A percentile compares a stretch with the other conserved stretches of the same genome.
phyloP scores from a whole-genome alignment of 306 rosid genomes.

The Castanospermum australe region DNA sequence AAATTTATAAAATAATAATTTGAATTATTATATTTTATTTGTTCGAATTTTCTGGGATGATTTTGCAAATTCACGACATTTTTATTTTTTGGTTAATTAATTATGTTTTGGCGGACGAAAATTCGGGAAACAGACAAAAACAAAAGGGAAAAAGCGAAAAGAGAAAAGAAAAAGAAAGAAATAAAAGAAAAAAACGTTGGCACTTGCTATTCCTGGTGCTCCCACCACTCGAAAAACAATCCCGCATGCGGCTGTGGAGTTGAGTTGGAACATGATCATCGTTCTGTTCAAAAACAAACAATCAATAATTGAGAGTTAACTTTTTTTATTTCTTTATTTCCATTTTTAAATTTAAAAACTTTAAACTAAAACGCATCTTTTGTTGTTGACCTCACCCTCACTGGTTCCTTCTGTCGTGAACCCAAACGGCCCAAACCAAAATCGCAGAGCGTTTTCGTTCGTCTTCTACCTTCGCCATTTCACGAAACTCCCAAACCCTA shows the following conservation, averaged over 20 bases:
- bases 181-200: neutral
- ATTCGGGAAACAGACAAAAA: neutral
- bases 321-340: too few species aligned
- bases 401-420: conserved; percentile 6
- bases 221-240: neutral
- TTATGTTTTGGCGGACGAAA: too few species aligned
- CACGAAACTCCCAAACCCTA: conserved; percentile 30
- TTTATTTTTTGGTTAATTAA: too few species aligned
- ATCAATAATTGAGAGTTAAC: too few species aligned
- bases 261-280: too few species aligned
- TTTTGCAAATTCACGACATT: too few species aligned
- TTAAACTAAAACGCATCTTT: neutral
- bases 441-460: neutral
- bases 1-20: too few species aligned
- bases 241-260: neutral
- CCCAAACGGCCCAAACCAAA: too few species aligned
- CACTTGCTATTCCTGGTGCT: neutral
- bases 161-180: neutral
- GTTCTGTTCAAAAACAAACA: too few species aligned
- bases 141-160: neutral
- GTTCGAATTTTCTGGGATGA: too few species aligned
- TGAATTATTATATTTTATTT: too few species aligned
- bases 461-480: conserved; percentile 27
- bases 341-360: neutral
- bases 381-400: neutral